Base-by-base conservation (phyloP, 805 yeast genomes). In the Nematodospora valgi region DNA sequence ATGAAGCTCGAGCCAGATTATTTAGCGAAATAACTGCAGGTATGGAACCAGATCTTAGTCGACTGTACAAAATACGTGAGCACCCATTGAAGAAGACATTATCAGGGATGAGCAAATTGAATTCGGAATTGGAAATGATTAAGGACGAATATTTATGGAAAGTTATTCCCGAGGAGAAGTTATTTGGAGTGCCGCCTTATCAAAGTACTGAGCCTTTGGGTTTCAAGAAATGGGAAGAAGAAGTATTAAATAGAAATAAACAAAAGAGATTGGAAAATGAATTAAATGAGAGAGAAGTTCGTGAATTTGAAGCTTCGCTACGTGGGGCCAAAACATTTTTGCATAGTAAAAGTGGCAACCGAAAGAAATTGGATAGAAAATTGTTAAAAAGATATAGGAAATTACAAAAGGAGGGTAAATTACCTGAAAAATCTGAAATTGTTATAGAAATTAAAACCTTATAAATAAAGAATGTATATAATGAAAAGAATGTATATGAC, bases 111-210 rank as follows among this genome's bases (percentile, higher is more conserved):
- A 51, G 64, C 23, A 58, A 57, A 23, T 41, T 61, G 34, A 64
- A 63, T 37, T 60, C 62, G 1, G 49, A 50, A 16, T 48, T 65
- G 34, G 52, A 56, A 19, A 59, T 57, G 30, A 53, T 67, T 13
- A 62, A 59, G 35, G 69, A 68, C 40, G 66, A 59, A 21, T 62
- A 56, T 36, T 53, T 68, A 24, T 65, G 72, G 71, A 52, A 61
- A 13, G 31, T 62, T 27, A 49, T 61, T 16, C 72, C 72, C 3
- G 52, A 51, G 25, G 61, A 53, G 15, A 54, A 56, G 37, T 38
- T 54, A 20, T 64, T 57, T 45, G 68, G 64, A 6, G 41, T 45
- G 3, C 62, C 63, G 6, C 70, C 70, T 1, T 63, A 55, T 35
- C 68, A 61, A 44, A 25, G 38, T 15, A 10, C 42, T 15, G 47